A percentile compares a stretch with the other conserved stretches of the same genome.
Evolutionary conservation across 345 rosid genomes (phyloP).

Genomic region (Tarenaya hassleriana): DNA sequence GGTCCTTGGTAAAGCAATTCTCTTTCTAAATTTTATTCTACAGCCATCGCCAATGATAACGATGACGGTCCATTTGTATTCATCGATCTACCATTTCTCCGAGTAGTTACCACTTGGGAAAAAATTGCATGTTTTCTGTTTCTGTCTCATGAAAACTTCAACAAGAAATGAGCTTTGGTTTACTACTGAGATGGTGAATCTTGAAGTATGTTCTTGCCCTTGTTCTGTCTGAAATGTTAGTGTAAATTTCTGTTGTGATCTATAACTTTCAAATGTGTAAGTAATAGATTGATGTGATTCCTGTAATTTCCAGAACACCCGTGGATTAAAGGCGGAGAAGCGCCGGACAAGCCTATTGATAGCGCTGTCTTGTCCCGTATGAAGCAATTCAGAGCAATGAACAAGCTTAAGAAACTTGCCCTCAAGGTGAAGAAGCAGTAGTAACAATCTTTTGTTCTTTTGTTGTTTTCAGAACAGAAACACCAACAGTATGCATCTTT

Average conservation of each 20-base stretch:
- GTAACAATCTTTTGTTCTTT: no score
- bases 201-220: constrained; percentile 1
- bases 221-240: neutral
- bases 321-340: constrained; percentile 70
- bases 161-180: no score
- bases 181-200: no score
- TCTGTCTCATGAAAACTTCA: no score
- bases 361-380: constrained; percentile 65
- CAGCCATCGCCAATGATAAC: no score
- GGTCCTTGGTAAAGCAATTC: constrained; percentile 58
- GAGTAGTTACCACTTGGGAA: no score
- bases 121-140: no score
- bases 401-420: constrained; percentile 76
- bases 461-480: no score
- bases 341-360: constrained; percentile 68
- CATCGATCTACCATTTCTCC: no score
- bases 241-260: neutral
- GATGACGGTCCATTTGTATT: constrained; percentile 53
- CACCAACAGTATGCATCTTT: no score
- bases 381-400: constrained; percentile 87
- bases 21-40: no score
- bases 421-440: constrained; percentile 42
- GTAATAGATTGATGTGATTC: neutral
- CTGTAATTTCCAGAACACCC: constrained; percentile 55
- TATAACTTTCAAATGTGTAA: neutral